A percentile compares a stretch with the other conserved stretches of the same genome.
phyloP scores from a whole-genome alignment of 495 filamentous ascomycete species.

The Pyrenula aspistea region DNA sequence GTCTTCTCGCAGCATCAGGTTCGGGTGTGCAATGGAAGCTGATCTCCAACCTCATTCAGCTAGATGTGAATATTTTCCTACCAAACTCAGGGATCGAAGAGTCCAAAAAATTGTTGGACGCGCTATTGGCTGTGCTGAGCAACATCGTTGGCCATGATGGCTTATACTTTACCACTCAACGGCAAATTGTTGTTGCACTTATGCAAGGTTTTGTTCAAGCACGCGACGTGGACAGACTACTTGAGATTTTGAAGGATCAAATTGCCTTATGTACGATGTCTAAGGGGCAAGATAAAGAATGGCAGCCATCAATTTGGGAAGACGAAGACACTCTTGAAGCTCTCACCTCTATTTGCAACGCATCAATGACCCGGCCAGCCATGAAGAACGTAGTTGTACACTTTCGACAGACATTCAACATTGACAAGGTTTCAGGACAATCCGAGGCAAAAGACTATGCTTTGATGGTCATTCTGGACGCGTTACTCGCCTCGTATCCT shows the following conservation, averaged over 20 bases:
- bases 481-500: neutral
- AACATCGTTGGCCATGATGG: slow-evolving; percentile 2
- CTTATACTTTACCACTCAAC: slow-evolving; percentile 22
- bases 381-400: slow-evolving; percentile 17
- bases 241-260: slow-evolving; percentile 53
- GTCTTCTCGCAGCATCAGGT: slow-evolving; percentile 22
- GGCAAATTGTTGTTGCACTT: slow-evolving; percentile 40
- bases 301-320: slow-evolving; percentile 37
- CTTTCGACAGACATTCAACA: slow-evolving; percentile 25
- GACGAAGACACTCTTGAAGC: slow-evolving; percentile 41
- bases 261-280: slow-evolving; percentile 34
- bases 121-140: slow-evolving; percentile 25
- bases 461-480: neutral
- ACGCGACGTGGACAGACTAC: slow-evolving; percentile 54
- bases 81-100: slow-evolving; percentile 34
- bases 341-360: slow-evolving; percentile 27
- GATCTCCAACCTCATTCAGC: slow-evolving; percentile 45
- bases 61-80: slow-evolving; percentile 60
- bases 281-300: slow-evolving; percentile 12
- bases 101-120: slow-evolving; percentile 25
- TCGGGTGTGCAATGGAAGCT: slow-evolving; percentile 46
- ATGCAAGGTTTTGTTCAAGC: slow-evolving; percentile 50
- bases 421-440: slow-evolving; percentile 11
- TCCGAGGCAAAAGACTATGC: neutral
- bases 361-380: slow-evolving; percentile 20